Evolutionary conservation across 768 basidiomycete species (phyloP), one percentile per base, ranked within the genome.

Genomic region (Leccinum ochraceum): DNA sequence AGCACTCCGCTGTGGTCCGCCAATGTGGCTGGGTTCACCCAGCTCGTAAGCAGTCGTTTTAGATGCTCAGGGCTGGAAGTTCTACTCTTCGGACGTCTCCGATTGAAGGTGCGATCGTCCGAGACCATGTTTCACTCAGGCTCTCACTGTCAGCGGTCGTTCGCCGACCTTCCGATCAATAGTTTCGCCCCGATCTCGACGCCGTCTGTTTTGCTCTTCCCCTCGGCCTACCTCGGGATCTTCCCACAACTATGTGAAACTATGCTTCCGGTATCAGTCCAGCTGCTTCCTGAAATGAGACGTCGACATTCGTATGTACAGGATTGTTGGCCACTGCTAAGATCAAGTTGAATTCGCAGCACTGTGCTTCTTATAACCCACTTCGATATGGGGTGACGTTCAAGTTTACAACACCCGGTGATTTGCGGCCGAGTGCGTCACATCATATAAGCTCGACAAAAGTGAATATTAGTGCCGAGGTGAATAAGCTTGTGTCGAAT

Each of bases 21-120:
- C 22, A 16, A 49, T 48, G 52, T 14, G 53, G 53, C 51, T 39
- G 37, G 66, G 69, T 70, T 64, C 63, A 59, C 39, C 52, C 32
- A 58, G 22, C 49, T 50, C 55, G 34, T 37, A 30, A 53, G 34
- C 34, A 24, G 20, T 53, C 32, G 34, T 34, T 53, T 32, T 53
- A 34, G 10, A 34, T 8, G 36, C 20, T 24, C 53, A 53, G 53
- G 53, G 53, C 7, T 37, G 53, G 51, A 34, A 20, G 51, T 53
- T 32, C 17, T 36, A n/a, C 28, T 36, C 34, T 32, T 24, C 53
- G 53, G 34, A 53, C n/a, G 17, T 36, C 10, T 53, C 53, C 53
- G 53, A 32, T 32, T 32, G 32, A 36, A 53, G 20, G 20, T 53
- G 22, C 6, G 22, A 32, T 53, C n/a, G 10, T 44, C 53, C 53